Conservation (phyloP, 768 basidiomycete genomes). For the Lyophyllum shimeji region DNA sequence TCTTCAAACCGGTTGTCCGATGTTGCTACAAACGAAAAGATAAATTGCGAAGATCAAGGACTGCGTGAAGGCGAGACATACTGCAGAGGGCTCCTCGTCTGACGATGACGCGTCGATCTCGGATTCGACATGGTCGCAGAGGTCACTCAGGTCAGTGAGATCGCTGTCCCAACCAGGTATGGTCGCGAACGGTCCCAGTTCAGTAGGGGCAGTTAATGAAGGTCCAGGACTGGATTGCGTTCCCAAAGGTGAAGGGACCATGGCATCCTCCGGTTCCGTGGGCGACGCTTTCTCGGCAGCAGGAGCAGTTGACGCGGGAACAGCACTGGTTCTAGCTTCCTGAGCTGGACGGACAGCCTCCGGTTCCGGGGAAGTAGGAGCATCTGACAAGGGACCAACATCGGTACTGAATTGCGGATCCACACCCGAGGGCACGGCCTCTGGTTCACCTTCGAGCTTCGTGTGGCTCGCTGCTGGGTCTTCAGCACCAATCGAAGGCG, state of each 20-base stretch:
- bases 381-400: no score
- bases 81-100: constrained; percentile 1
- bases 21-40: not conserved
- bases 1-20: constrained; percentile 24
- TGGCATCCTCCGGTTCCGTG: no score
- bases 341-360: no score
- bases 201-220: not conserved
- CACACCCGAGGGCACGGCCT: not conserved
- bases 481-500: not conserved
- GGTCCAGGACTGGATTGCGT: not conserved
- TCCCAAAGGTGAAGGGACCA: not conserved
- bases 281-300: no score
- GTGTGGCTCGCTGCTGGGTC: no score
- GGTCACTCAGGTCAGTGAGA: constrained; percentile 29
- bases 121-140: constrained; percentile 11
- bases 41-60: not conserved
- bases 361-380: no score
- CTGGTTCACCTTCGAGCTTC: not conserved
- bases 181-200: not conserved
- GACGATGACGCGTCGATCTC: constrained; percentile 17
- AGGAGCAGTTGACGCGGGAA: no score
- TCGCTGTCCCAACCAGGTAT: constrained; percentile 34
- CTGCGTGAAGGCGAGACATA: not conserved
- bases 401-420: not conserved
- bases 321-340: no score